Evolutionary conservation across 2,329 filamentous ascomycete genomes (phyloP), one percentile per base, ranked within the genome.

Genomic region (Aspergillus sp.): DNA sequence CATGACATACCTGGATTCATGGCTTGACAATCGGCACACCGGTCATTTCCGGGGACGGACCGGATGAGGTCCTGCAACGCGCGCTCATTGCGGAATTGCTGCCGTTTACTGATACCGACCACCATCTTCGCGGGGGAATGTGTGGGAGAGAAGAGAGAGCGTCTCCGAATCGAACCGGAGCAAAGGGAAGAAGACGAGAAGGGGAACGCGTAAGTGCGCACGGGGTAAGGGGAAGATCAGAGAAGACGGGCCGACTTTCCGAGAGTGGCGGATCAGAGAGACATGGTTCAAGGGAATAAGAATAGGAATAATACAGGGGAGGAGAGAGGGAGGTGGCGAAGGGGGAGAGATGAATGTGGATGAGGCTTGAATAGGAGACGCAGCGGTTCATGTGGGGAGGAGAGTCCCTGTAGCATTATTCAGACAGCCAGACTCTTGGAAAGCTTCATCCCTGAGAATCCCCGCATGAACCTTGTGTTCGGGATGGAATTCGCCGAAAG

Each of bases 21-120:
- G 56, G 91, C 87, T 69, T 87, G 83, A 76, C 94, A 99, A 76
- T 99, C 94, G 58, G 94, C 94, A 78, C 94, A 99, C 66, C 85
- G 79, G 70, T 94, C 91, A 78, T 99, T 99, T 54, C 94, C 94
- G 7, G 91, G 84, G 9, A 96, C 81, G 34, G 79, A 85, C 61
- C 88, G 88, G 61, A 97, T 87, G 58, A 99, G 83, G 45, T 97
- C 93, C 68, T 97, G 91, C 61, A 99, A 81, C 51, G 85, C 80
- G 70, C 90, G 90, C 79, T 99, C 94, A 74, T 99, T 97, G 76
- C 94, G 92, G 80, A 89, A 91, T 81, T 97, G 93, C 78, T 97
- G 91, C 76, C 94, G 91, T 82, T 97, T 99, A 80, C 87, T 96
- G 71, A 95, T 80, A 42, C 85, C 80, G 50, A 83, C 81, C 52